These are phyloP conservation scores for Flaveria floridana DNA, from an alignment of 140 eudicot species.

Conservation along the genomic window DNA sequence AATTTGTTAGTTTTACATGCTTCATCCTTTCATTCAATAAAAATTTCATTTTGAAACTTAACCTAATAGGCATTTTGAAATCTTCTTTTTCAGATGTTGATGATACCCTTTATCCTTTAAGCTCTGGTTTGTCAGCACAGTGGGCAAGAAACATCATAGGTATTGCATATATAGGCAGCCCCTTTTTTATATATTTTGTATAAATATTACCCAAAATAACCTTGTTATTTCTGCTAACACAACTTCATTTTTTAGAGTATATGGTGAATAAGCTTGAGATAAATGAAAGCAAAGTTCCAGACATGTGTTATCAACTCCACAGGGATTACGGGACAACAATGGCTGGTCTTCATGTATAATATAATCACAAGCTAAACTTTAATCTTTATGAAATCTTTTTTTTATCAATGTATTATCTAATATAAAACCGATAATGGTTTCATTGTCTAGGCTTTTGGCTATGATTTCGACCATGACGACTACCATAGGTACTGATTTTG, in stretches of 20 bases:
- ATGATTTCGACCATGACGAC: conserved; percentile 79
- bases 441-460: conserved; percentile 64
- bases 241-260: conserved; percentile 48
- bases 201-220: not conserved
- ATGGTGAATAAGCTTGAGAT: conserved; percentile 68
- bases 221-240: not conserved
- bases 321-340: conserved; percentile 92
- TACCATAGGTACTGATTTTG: conserved; percentile 59
- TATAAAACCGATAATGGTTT: not conserved
- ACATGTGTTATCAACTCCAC: conserved; percentile 58
- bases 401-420: not conserved
- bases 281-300: conserved; percentile 63
- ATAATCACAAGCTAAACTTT: not conserved
- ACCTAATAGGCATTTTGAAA: not conserved
- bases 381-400: not conserved
- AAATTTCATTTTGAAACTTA: not conserved
- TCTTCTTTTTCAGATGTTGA: conserved; percentile 65
- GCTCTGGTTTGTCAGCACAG: conserved; percentile 69
- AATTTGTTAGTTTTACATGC: not conserved
- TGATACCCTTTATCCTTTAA: conserved; percentile 83
- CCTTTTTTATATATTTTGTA: not conserved
- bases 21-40: not conserved
- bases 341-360: conserved; percentile 65
- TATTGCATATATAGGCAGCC: conserved; percentile 12
- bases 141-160: conserved; percentile 81